Evolutionary conservation across 441 rosid genomes (phyloP).

Genomic region (Jatropha multifida): DNA sequence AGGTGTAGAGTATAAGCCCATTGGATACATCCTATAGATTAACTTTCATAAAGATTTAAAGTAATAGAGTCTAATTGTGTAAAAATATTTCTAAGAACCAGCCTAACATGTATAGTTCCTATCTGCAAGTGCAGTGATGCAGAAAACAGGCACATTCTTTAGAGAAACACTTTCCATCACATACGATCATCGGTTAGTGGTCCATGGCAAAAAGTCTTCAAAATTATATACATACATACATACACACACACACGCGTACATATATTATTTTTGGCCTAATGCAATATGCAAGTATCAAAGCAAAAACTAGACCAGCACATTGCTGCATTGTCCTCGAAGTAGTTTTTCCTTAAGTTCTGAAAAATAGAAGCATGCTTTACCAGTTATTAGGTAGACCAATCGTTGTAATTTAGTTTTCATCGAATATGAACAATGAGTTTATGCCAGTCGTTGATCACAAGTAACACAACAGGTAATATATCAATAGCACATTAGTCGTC

Average conservation of each 20-base stretch:
- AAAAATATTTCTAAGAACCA: neutral
- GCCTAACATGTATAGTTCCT: neutral
- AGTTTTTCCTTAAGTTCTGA: neutral
- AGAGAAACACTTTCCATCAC: neutral
- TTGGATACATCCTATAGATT: neutral
- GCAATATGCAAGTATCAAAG: neutral
- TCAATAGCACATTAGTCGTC: neutral
- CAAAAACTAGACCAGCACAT: neutral
- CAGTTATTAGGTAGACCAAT: neutral
- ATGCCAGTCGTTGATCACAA: neutral
- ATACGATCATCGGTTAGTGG: no score
- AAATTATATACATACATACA: no score
- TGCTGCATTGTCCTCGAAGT: neutral
- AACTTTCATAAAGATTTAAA: neutral
- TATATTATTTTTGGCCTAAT: neutral
- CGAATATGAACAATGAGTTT: neutral
- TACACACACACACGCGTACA: no score
- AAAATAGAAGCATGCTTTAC: neutral
- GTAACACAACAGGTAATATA: neutral
- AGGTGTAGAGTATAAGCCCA: neutral
- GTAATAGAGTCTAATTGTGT: neutral
- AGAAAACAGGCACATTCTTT: neutral
- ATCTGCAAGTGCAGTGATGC: neutral
- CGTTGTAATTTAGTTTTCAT: neutral
- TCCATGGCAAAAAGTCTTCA: no score